Percentiles rank a stretch among this genome's conserved stretches.
Evolutionary conservation across 2,329 filamentous ascomycete species (phyloP).

Genomic region (Fusarium staphyleae): DNA sequence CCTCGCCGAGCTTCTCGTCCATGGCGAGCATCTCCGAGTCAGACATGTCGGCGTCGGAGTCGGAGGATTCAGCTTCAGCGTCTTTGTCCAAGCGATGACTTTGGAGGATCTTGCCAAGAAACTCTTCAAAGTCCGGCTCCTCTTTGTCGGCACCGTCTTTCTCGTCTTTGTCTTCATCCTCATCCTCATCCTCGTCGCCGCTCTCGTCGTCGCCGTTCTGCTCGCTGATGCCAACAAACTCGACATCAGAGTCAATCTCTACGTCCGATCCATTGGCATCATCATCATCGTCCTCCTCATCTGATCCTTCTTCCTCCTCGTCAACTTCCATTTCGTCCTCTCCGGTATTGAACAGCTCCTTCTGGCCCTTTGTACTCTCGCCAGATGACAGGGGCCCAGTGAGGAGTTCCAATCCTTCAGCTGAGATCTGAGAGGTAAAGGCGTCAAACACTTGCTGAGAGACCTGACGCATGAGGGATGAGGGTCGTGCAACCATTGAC

Average conservation of each 20-base stretch:
- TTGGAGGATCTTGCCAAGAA: conserved; percentile 79
- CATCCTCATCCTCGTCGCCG: conserved; percentile 53
- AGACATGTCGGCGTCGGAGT: conserved; percentile 83
- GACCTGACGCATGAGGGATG: conserved; percentile 82
- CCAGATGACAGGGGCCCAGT: conserved; percentile 76
- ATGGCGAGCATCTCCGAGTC: conserved; percentile 95
- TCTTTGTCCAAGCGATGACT: conserved; percentile 71
- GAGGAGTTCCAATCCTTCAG: conserved; percentile 71
- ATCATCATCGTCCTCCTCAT: conserved; percentile 52
- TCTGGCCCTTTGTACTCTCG: conserved; percentile 83
- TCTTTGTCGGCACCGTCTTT: conserved; percentile 52
- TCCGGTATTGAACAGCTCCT: conserved; percentile 80
- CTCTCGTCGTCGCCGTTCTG: conserved; percentile 52
- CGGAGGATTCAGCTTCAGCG: conserved; percentile 60
- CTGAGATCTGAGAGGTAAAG: conserved; percentile 78
- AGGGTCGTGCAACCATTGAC: conserved; percentile 87
- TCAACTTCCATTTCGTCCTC: conserved; percentile 65
- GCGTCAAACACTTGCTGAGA: conserved; percentile 87
- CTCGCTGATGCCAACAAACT: conserved; percentile 55
- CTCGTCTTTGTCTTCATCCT: conserved; percentile 50
- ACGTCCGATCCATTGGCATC: conserved; percentile 55
- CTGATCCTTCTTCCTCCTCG: conserved; percentile 51
- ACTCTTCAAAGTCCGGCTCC: conserved; percentile 68
- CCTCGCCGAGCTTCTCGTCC: conserved; percentile 81
- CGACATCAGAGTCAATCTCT: conserved; percentile 59